Conservation (phyloP, 176 grass and related monocot species). For the Avena sativa region DNA sequence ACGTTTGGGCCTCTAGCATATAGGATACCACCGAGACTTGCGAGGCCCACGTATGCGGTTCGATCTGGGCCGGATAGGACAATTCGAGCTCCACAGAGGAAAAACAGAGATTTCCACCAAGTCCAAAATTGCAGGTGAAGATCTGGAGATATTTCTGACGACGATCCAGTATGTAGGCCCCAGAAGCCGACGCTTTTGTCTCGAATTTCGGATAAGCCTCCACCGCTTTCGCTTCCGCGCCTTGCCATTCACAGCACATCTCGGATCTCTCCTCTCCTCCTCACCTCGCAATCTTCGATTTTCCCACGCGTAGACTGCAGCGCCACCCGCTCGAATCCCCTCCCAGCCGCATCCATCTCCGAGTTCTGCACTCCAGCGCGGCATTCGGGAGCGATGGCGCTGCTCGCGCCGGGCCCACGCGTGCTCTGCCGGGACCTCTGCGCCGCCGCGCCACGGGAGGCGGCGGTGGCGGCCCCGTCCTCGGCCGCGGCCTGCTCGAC, state of each 20-base stretch:
- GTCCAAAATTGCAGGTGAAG: no score
- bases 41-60: no score
- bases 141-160: slow-evolving; percentile 45
- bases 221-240: background rate
- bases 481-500: slow-evolving; percentile 46
- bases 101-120: no score
- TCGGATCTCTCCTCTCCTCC: background rate
- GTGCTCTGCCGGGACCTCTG: slow-evolving; percentile 53
- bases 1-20: no score
- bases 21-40: no score
- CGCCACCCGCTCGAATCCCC: background rate
- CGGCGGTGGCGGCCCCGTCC: background rate
- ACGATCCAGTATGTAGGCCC: slow-evolving; percentile 13
- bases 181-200: slow-evolving; percentile 41
- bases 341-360: background rate
- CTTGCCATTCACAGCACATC: no score
- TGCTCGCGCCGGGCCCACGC: slow-evolving; percentile 60
- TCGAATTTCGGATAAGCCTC: slow-evolving; percentile 23
- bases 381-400: slow-evolving; percentile 54
- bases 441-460: slow-evolving; percentile 41
- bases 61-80: no score
- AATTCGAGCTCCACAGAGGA: no score
- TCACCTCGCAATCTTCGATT: slow-evolving; percentile 17
- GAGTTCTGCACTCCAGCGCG: background rate
- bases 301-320: background rate